phyloP scores from a whole-genome alignment of 306 rosid species.

The Quercus mongolica region DNA sequence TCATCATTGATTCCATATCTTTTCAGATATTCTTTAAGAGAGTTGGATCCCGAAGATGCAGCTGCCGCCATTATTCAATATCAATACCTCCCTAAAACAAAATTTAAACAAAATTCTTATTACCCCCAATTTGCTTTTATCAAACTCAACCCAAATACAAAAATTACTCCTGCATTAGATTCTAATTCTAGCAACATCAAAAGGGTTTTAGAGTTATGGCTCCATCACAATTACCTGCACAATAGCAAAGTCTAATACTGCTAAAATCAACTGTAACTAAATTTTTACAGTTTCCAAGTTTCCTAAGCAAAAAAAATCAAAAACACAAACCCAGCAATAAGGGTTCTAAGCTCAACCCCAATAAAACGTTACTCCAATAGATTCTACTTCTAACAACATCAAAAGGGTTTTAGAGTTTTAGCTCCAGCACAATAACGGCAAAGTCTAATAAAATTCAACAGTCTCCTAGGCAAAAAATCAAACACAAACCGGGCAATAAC shows the following conservation, averaged over 20 bases:
- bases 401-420: too few species aligned
- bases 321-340: too few species aligned
- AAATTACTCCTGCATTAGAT: neutral
- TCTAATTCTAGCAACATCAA: neutral
- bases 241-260: neutral
- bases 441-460: too few species aligned
- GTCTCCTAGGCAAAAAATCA: too few species aligned
- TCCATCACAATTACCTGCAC: neutral
- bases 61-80: slow-evolving; percentile 31
- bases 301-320: too few species aligned
- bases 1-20: slow-evolving; percentile 56
- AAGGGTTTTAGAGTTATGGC: neutral
- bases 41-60: slow-evolving; percentile 39
- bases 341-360: too few species aligned
- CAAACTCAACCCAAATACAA: neutral
- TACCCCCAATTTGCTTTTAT: neutral
- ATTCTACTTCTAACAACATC: too few species aligned
- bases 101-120: neutral
- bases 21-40: slow-evolving; percentile 72
- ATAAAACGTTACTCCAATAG: too few species aligned
- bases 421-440: too few species aligned
- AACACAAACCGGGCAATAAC: too few species aligned
- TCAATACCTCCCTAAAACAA: neutral
- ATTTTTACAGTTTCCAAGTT: neutral
- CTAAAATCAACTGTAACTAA: neutral